Conservation (phyloP, 371 early-diverging fungal genomes). For the Batrachochytrium dendrobatidis region DNA sequence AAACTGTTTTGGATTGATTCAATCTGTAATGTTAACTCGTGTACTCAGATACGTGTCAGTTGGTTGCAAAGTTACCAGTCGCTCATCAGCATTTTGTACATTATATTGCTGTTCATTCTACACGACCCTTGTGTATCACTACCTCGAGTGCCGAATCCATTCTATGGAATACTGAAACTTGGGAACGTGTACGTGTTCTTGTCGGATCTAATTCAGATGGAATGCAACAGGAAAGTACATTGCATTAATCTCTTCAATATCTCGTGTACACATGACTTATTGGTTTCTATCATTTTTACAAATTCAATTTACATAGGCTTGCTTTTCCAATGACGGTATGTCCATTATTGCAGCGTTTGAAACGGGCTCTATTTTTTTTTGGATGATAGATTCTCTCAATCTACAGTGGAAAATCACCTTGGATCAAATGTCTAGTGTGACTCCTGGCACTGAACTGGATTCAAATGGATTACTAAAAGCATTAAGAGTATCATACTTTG, state of each 20-base stretch:
- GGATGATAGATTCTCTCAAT: conserved; percentile 32
- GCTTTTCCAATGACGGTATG: conserved; percentile 28
- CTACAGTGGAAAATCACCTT: conserved; percentile 39
- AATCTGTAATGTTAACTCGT: conserved; percentile 1
- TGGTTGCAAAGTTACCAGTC: conserved; percentile 39
- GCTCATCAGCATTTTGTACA: conserved; percentile 23
- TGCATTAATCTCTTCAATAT: neutral
- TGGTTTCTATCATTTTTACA: too few relatives aligned
- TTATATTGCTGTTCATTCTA: conserved; percentile 38
- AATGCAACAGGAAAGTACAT: conserved; percentile 28
- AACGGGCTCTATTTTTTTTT: conserved; percentile 37
- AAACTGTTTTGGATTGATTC: neutral
- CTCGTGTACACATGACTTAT: neutral
- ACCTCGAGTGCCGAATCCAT: conserved; percentile 34
- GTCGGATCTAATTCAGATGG: conserved; percentile 28
- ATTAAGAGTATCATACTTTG: conserved; percentile 10
- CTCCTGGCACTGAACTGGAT: neutral
- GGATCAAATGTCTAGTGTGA: conserved; percentile 16
- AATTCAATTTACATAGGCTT: conserved; percentile 22
- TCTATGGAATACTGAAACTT: conserved; percentile 44
- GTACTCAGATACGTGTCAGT: conserved; percentile 31
- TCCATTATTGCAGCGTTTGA: conserved; percentile 33
- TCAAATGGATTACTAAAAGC: neutral
- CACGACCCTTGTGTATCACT: conserved; percentile 26
- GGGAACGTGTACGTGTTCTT: conserved; percentile 38